A percentile compares a stretch with the other conserved stretches of the same genome.
Conservation (phyloP, 108 stramenopile genomes). For the Epithemia pelagica region DNA sequence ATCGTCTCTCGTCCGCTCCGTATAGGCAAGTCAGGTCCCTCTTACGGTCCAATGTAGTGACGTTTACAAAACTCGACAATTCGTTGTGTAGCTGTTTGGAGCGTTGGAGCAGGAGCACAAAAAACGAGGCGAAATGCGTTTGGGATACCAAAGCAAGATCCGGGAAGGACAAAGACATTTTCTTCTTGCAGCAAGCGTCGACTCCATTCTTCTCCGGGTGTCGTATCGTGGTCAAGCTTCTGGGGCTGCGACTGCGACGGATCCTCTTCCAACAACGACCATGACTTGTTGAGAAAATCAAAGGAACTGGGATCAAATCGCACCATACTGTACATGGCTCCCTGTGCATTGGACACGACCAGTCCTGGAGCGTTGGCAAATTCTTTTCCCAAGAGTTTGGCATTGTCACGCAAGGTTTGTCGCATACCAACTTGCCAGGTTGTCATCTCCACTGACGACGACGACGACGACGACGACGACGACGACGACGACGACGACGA, state of each 20-base stretch:
- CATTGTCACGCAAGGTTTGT: slow-evolving; percentile 51
- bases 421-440: slow-evolving; percentile 60
- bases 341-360: slow-evolving; percentile 53
- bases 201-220: slow-evolving; percentile 72
- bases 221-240: not conserved
- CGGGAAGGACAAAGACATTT: slow-evolving; percentile 88
- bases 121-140: slow-evolving; percentile 59
- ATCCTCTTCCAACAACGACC: not conserved
- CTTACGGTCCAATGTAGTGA: too few species aligned
- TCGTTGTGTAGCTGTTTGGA: slow-evolving; percentile 51
- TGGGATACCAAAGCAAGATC: slow-evolving; percentile 75
- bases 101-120: slow-evolving; percentile 47
- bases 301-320: slow-evolving; percentile 35
- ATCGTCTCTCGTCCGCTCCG: not conserved
- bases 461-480: slow-evolving; percentile 61
- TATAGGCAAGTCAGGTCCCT: not conserved
- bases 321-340: slow-evolving; percentile 90
- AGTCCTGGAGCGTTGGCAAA: slow-evolving; percentile 61
- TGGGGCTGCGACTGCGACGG: not conserved
- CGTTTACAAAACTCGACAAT: slow-evolving; percentile 52
- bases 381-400: slow-evolving; percentile 36
- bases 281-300: not conserved
- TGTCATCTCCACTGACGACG: slow-evolving; percentile 30
- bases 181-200: slow-evolving; percentile 77
- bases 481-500: too few species aligned